These are phyloP conservation scores for Bimuria novae-zelandiae DNA, from an alignment of 2,329 filamentous ascomycete species.

Conservation along the genomic window DNA sequence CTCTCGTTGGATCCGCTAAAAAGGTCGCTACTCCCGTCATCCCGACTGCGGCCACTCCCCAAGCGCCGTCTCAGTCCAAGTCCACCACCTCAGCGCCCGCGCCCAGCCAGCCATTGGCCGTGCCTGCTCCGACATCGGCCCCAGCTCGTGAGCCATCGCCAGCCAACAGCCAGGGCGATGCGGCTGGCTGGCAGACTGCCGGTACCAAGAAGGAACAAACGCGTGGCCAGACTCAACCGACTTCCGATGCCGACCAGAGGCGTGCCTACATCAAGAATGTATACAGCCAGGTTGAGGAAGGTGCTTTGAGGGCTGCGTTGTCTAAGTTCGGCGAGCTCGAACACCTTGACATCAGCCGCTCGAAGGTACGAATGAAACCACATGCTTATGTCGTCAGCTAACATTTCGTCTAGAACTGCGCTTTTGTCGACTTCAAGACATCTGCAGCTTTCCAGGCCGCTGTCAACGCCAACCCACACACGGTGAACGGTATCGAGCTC, in stretches of 20 bases:
- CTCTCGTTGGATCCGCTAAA: constrained; percentile 61
- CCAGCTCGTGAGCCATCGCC: constrained; percentile 45
- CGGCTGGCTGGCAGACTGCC: constrained; percentile 85
- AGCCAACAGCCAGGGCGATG: constrained; percentile 57
- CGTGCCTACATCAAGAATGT: constrained; percentile 96
- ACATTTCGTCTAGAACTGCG: constrained; percentile 73
- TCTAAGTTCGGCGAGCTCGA: constrained; percentile 68
- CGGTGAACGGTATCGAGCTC: constrained; percentile 80
- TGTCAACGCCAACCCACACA: constrained; percentile 81
- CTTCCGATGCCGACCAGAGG: constrained; percentile 72
- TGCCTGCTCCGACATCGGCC: constrained; percentile 37
- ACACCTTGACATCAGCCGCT: constrained; percentile 67
- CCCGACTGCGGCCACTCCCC: constrained; percentile 39
- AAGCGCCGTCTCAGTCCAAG: constrained; percentile 42
- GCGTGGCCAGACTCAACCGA: constrained; percentile 69
- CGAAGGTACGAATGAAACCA: constrained; percentile 67
- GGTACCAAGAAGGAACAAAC: constrained; percentile 84
- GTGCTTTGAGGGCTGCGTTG: constrained; percentile 72
- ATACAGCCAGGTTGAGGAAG: constrained; percentile 80
- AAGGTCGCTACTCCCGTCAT: constrained; percentile 50
- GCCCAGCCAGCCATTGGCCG: constrained; percentile 23
- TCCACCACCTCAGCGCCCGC: constrained; percentile 36
- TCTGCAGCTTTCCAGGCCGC: constrained; percentile 82
- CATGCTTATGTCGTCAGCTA: constrained; percentile 13
- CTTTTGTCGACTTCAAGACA: constrained; percentile 91